Evolutionary conservation across 1,139 yeast species (phyloP), one percentile per base, ranked within the genome.

Genomic region (Petasospora fabianii): DNA sequence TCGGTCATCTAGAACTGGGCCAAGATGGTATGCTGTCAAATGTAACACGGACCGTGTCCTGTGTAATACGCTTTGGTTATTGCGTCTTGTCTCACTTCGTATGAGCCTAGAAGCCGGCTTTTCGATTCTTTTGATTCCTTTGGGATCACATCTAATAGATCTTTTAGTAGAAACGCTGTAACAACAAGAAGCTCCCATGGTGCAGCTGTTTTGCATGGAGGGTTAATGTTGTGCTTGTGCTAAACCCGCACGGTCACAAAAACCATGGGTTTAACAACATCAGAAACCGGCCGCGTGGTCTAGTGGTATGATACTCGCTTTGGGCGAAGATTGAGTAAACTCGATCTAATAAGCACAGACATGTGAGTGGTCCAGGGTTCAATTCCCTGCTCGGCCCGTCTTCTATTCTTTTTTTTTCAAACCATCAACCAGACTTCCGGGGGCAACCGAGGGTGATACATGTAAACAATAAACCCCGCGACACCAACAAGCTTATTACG

Each of bases 241-340:
- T 5, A n/a, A 6, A 13, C 5, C 10, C 11, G 5, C 28, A 10
- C 28, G 16, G n/a, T n/a, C n/a, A 10, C 14, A 5, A 15, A 26
- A 26, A 26, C 16, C n/a, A 6, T n/a, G 6, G 6, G 10, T n/a
- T 13, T n/a, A 5, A 26, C 6, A 6, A 26, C 4, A 13, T 8
- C 28, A 13, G n/a, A 7, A 43, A 37, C 24, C 36, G 49, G 49
- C 49, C 47, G 47, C 27, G 40, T 46, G 49, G 49, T 46, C 49
- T 46, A 46, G 49, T 46, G 49, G 49, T 46, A 46, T 46, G 49
- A 46, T 46, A 43, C 56, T 51, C 56, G 56, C 56, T 53, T 53
- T 53, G 56, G 56, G 56, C 46, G 51, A 46, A 46, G 46, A 37
- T 27, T 33, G 36, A 45, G 40, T 21, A 34, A 32, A 39, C 42